Evolutionary conservation across 2,329 filamentous ascomycete species (phyloP).

Genomic region (Talaromyces marneffei): DNA sequence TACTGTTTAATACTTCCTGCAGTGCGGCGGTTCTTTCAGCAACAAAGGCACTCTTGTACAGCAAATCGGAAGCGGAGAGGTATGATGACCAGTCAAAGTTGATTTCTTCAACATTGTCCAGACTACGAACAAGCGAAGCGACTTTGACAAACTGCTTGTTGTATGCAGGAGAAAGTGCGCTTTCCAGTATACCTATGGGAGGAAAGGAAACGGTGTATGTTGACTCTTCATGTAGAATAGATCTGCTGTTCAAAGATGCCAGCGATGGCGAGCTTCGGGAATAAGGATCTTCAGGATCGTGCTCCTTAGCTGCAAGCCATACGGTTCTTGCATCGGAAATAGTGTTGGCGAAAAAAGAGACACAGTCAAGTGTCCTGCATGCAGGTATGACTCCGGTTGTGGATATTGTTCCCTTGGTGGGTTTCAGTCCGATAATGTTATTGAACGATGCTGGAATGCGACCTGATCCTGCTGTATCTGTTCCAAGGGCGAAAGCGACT

Average conservation of each 20-base stretch:
- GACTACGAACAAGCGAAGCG: neutral
- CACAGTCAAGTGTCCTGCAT: slow-evolving; percentile 53
- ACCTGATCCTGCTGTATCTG: slow-evolving; percentile 25
- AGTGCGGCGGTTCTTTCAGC: slow-evolving; percentile 49
- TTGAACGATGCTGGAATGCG: slow-evolving; percentile 25
- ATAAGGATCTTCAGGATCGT: slow-evolving; percentile 48
- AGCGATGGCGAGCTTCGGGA: slow-evolving; percentile 24
- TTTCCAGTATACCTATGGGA: neutral
- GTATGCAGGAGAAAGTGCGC: neutral
- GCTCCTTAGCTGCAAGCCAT: slow-evolving; percentile 41
- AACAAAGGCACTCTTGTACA: slow-evolving; percentile 55
- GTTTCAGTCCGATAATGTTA: slow-evolving; percentile 24
- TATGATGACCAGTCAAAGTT: slow-evolving; percentile 45
- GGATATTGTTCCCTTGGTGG: slow-evolving; percentile 22
- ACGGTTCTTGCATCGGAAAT: slow-evolving; percentile 43
- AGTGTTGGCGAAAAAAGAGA: slow-evolving; percentile 49
- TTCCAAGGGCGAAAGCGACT: slow-evolving; percentile 47
- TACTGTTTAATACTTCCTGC: slow-evolving; percentile 35
- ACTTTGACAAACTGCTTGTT: slow-evolving; percentile 7
- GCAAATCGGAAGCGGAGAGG: slow-evolving; percentile 48
- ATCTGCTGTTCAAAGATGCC: slow-evolving; percentile 1
- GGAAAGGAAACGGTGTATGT: slow-evolving; percentile 9
- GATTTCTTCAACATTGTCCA: slow-evolving; percentile 2
- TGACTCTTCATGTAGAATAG: slow-evolving; percentile 6
- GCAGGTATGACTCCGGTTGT: slow-evolving; percentile 33